Evolutionary conservation across 257 asterid genomes (phyloP).

Genomic region (Rehmannia glutinosa): DNA sequence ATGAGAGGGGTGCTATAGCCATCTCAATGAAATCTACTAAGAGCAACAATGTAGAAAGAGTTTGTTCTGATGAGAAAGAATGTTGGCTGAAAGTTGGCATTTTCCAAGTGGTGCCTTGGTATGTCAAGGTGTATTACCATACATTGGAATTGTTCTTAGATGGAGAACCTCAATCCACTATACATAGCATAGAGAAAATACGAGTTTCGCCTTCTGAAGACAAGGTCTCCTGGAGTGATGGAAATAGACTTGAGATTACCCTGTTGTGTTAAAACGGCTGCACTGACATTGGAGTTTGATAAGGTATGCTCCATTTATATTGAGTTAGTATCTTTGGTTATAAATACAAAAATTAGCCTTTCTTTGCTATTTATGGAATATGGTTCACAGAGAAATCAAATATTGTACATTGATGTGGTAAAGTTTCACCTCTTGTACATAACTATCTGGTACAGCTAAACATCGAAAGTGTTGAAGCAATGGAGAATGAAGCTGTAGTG

Average conservation of each 20-base stretch:
- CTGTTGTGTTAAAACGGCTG: slow-evolving; percentile 67
- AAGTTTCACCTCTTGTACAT: background rate
- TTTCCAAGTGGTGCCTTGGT: slow-evolving; percentile 98
- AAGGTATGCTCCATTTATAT: slow-evolving; percentile 52
- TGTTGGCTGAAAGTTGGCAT: slow-evolving; percentile 61
- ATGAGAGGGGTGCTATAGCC: slow-evolving; percentile 94
- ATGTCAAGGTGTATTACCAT: slow-evolving; percentile 92
- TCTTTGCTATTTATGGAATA: background rate
- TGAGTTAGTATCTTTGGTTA: background rate
- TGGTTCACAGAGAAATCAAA: no score
- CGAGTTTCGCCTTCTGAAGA: slow-evolving; percentile 89
- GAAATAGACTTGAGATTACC: slow-evolving; percentile 75
- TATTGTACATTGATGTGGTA: background rate
- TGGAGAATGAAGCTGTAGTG: slow-evolving; percentile 2
- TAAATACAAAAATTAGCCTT: background rate
- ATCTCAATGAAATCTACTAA: slow-evolving; percentile 62
- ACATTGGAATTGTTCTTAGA: slow-evolving; percentile 63
- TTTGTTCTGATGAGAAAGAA: slow-evolving; percentile 29
- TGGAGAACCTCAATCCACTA: slow-evolving; percentile 54
- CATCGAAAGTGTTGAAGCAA: background rate
- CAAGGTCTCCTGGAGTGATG: slow-evolving; percentile 89
- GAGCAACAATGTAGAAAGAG: slow-evolving; percentile 25
- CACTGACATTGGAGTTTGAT: slow-evolving; percentile 84
- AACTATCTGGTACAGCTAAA: background rate
- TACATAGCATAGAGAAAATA: slow-evolving; percentile 54